phyloP scores from a whole-genome alignment of 768 basidiomycete genomes.

The Mycena crocata region DNA sequence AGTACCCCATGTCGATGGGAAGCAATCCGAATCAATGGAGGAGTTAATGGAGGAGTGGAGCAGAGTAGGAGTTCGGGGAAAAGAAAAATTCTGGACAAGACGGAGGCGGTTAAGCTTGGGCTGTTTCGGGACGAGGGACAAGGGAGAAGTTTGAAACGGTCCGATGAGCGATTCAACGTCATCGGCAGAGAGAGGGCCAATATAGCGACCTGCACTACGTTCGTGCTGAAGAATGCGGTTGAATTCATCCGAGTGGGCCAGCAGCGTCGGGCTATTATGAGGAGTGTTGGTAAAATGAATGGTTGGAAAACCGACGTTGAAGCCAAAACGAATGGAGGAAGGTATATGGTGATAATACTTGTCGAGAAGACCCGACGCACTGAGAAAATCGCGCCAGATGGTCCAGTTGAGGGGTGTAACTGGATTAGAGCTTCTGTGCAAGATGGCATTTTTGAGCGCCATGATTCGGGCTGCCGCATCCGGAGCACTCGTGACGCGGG shows the following conservation, averaged over 20 bases:
- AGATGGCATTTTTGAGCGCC: constrained; percentile 41
- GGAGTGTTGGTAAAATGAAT: constrained; percentile 33
- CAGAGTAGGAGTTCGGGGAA: constrained; percentile 6
- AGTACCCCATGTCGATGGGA: constrained; percentile 50
- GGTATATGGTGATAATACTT: constrained; percentile 29
- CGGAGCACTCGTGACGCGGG: constrained; percentile 40
- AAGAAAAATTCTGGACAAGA: constrained; percentile 44
- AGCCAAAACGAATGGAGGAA: constrained; percentile 33
- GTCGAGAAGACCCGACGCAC: constrained; percentile 14
- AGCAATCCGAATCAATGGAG: constrained; percentile 37
- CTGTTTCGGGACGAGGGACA: constrained; percentile 41
- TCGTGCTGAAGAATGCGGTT: constrained; percentile 24
- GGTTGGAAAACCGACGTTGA: constrained; percentile 34
- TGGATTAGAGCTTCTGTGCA: constrained; percentile 33
- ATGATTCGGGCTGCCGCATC: constrained; percentile 38
- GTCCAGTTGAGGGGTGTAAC: constrained; percentile 32
- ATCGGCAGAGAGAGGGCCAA: constrained; percentile 31
- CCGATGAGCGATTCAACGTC: constrained; percentile 37
- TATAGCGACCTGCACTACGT: constrained; percentile 23
- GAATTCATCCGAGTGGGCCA: constrained; percentile 4
- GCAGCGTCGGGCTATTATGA: constrained; percentile 31
- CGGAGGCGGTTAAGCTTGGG: constrained; percentile 27
- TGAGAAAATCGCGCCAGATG: constrained; percentile 31
- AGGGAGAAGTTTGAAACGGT: constrained; percentile 44
- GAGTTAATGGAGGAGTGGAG: constrained; percentile 38